Conservation (phyloP, 345 rosid species). For the Eucalyptus rudis region DNA sequence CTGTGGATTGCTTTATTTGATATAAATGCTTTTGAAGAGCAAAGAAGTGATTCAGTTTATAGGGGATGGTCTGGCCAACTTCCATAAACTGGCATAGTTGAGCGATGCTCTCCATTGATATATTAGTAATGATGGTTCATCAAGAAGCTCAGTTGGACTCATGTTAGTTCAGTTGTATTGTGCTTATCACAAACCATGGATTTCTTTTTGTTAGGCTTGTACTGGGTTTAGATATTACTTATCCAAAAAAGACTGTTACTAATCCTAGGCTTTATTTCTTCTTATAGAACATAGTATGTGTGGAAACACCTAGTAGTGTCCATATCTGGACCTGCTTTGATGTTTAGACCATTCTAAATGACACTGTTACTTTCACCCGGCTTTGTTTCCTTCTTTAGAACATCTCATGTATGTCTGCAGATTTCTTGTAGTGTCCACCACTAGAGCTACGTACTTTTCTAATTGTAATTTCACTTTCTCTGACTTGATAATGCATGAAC, state of each 20-base stretch:
- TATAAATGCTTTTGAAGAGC: background rate
- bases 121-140: too few relatives aligned
- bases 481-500: conserved; percentile 40
- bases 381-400: background rate
- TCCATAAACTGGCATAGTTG: background rate
- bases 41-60: background rate
- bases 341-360: background rate
- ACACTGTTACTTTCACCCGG: background rate
- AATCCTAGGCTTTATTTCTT: too few relatives aligned
- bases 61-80: background rate
- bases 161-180: too few relatives aligned
- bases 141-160: too few relatives aligned
- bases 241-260: too few relatives aligned
- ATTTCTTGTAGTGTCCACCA: background rate
- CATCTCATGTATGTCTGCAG: background rate
- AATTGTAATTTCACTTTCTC: background rate
- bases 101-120: too few relatives aligned
- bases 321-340: background rate
- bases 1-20: background rate
- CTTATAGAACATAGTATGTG: background rate
- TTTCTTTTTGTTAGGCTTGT: too few relatives aligned
- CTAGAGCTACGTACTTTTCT: background rate
- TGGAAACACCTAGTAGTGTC: background rate
- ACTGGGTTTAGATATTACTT: too few relatives aligned
- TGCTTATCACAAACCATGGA: too few relatives aligned